Percentiles rank a stretch among this genome's conserved stretches.
phyloP scores from a whole-genome alignment of 306 rosid genomes.

The Inga oerstediana region DNA sequence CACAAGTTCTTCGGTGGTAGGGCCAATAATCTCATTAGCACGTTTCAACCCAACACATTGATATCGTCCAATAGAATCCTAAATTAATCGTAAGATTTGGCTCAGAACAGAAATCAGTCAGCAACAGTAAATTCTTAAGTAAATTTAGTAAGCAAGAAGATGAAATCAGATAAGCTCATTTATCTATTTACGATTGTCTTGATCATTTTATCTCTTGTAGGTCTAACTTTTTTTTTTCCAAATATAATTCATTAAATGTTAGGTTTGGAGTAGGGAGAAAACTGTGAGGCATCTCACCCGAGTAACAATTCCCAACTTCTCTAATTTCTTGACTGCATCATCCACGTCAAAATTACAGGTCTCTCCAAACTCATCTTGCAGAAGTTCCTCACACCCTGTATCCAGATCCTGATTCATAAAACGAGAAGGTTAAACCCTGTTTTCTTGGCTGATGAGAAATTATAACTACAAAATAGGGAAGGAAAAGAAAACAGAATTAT shows the following conservation, averaged over 20 bases:
- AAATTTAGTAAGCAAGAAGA: background rate
- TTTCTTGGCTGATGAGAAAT: background rate
- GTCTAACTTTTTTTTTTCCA: background rate
- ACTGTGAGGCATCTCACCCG: conserved; percentile 65
- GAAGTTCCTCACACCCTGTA: conserved; percentile 81
- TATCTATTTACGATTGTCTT: background rate
- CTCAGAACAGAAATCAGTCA: conserved; percentile 21
- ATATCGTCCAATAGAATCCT: conserved; percentile 86
- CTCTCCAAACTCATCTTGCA: conserved; percentile 80
- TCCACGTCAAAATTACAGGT: conserved; percentile 88
- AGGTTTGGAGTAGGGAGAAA: background rate
- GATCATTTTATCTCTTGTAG: background rate
- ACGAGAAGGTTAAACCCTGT: conserved; percentile 20
- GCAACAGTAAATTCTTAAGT: background rate
- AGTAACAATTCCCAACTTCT: conserved; percentile 79
- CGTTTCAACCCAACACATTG: conserved; percentile 82
- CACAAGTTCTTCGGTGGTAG: conserved; percentile 94
- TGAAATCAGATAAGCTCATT: background rate
- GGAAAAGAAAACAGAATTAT: conserved; percentile 16
- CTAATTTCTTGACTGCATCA: conserved; percentile 85
- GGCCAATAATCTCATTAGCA: conserved; percentile 90
- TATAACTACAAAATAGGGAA: conserved; percentile 11
- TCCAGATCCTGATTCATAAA: conserved; percentile 70
- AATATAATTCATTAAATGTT: too few species aligned
- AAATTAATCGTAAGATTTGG: conserved; percentile 16